Evolutionary conservation across 306 rosid species (phyloP).

Genomic region (Lagenaria siceraria): DNA sequence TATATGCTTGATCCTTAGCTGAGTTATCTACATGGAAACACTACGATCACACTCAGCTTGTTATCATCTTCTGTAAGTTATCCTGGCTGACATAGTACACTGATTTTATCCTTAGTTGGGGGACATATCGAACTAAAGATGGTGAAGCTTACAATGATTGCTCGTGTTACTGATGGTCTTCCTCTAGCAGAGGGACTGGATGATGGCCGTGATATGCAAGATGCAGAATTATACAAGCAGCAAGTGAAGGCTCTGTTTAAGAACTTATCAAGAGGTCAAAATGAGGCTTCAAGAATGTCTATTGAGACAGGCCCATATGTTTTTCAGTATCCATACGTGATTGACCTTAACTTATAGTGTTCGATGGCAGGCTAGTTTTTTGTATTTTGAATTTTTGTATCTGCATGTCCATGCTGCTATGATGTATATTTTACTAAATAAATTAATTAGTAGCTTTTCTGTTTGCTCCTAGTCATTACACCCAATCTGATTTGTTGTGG

Average conservation of each 20-base stretch:
- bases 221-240: constrained; percentile 75
- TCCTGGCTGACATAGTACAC: not conserved
- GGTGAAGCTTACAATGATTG: constrained; percentile 98
- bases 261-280: constrained; percentile 80
- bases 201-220: constrained; percentile 77
- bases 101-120: constrained; percentile 4
- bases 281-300: constrained; percentile 98
- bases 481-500: not conserved
- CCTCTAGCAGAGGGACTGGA: constrained; percentile 92
- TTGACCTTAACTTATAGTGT: not conserved
- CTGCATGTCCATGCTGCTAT: not conserved
- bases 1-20: not conserved
- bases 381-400: not conserved
- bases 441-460: not conserved
- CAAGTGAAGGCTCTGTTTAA: constrained; percentile 94
- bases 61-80: not conserved
- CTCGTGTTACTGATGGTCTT: constrained; percentile 97
- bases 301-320: constrained; percentile 91
- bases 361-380: not conserved
- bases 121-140: constrained; percentile 40
- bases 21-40: not conserved
- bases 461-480: not conserved
- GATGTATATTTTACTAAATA: not conserved
- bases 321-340: constrained; percentile 74
- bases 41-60: not conserved